Base-by-base conservation (phyloP, 208 protist genomes). In the Trypanosomatidae sp. region DNA sequence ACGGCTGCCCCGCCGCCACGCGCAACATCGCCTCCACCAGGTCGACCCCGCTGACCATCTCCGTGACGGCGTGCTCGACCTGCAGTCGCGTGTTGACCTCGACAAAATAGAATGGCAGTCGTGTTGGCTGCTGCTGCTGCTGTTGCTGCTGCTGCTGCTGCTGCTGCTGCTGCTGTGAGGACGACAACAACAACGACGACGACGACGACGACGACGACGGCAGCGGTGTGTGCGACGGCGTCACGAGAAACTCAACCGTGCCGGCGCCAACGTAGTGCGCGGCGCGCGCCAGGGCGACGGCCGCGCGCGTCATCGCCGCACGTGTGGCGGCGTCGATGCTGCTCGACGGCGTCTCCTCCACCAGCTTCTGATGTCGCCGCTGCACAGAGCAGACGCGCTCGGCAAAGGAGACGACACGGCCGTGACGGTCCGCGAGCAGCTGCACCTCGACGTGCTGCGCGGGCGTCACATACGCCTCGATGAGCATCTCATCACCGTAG, bases 11-110 rank as follows among this genome's bases (percentile, higher is more conserved):
- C 37, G 49, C 48, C 15, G 86, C 83, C 21, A 66, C 68, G 27
- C 87, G 60, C 16, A 99, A 53, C 85, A 97, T 91, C 57, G 84
- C 71, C 48, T 96, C 73, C 8, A 99, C 97, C 6, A 99, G 74
- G 66, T 99, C 96, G 27, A 87, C 43, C 42, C 76, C 71, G 18
- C 61, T 77, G 19, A 93, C 64, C 69, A 95, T 71, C 70, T 99
- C 97, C 21, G 95, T 98, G 23, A 98, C 84, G 13, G 95, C 91
- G 63, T 98, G 82, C 56, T 93, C 88, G 23, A 92, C 88, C 71
- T 98, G 96, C 20, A 99, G 72, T 27, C 97, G 73, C n/a, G 97
- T 98, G 61, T 99, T 99, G 95, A 99, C 98, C 61, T 99, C 97
- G 66, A 99, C 87, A 46, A 99, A 99, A 74, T 91, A 99, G 73